These are phyloP conservation scores for Phytopythium sindhum DNA, from an alignment of 352 stramenopile species.

Conservation along the genomic window DNA sequence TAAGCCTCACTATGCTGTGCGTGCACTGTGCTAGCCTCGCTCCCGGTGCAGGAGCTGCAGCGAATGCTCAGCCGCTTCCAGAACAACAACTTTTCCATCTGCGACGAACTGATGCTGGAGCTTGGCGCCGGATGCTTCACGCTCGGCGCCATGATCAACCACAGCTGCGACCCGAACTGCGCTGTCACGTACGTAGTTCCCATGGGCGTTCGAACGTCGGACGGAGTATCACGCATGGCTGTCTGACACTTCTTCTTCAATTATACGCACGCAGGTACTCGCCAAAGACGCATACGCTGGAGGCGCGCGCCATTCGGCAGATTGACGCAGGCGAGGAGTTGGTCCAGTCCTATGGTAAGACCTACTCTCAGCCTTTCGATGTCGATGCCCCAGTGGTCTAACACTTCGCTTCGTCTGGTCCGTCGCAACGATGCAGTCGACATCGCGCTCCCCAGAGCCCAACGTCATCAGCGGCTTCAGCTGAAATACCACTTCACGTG, in stretches of 20 bases:
- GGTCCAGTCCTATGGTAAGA: slow-evolving; percentile 60
- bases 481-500: slow-evolving; percentile 69
- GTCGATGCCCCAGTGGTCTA: too few relatives aligned
- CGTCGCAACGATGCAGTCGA: slow-evolving; percentile 37
- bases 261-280: slow-evolving; percentile 28
- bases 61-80: slow-evolving; percentile 69
- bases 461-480: slow-evolving; percentile 42
- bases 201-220: not conserved
- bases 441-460: slow-evolving; percentile 37
- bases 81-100: slow-evolving; percentile 82
- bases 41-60: slow-evolving; percentile 36
- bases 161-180: slow-evolving; percentile 72
- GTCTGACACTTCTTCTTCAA: not conserved
- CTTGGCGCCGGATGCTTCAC: slow-evolving; percentile 60
- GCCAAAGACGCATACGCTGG: slow-evolving; percentile 33
- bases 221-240: not conserved
- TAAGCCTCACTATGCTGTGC: not conserved
- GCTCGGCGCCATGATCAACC: slow-evolving; percentile 72
- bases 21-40: not conserved
- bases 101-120: slow-evolving; percentile 52
- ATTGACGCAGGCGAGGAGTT: slow-evolving; percentile 54
- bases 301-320: slow-evolving; percentile 48
- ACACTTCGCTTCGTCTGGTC: not conserved
- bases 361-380: not conserved
- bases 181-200: slow-evolving; percentile 45